Conservation (phyloP, 129 eudicot species). For the Apium graveolens region DNA sequence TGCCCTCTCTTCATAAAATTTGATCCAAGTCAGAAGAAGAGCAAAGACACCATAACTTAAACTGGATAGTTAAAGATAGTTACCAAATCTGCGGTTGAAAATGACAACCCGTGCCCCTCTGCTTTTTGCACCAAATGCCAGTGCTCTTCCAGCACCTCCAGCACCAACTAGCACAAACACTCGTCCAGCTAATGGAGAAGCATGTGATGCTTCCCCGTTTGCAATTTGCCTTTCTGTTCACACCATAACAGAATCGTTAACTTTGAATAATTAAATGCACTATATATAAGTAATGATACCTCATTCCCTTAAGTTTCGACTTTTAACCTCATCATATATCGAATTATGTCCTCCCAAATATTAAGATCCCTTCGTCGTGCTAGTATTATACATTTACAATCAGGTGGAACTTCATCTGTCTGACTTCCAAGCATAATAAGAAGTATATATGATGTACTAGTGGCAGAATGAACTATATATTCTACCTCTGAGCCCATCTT, state of each 20-base stretch:
- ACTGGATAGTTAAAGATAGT: not conserved
- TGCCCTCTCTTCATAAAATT: slow-evolving; percentile 48
- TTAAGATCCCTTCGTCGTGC: not conserved
- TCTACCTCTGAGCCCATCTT: slow-evolving; percentile 68
- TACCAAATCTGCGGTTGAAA: slow-evolving; percentile 78
- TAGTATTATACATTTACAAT: not conserved
- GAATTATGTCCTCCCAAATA: not conserved
- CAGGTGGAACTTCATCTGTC: slow-evolving; percentile 5
- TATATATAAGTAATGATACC: not conserved
- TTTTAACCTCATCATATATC: slow-evolving; percentile 8
- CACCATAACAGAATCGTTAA: slow-evolving; percentile 2
- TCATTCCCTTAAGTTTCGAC: slow-evolving; percentile 2
- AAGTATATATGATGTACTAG: slow-evolving; percentile 6
- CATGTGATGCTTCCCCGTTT: slow-evolving; percentile 37
- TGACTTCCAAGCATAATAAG: slow-evolving; percentile 8
- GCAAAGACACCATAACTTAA: slow-evolving; percentile 3
- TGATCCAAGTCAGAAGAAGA: slow-evolving; percentile 12
- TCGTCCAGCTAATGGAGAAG: slow-evolving; percentile 67
- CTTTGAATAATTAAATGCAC: not conserved
- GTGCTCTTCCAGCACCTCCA: slow-evolving; percentile 90
- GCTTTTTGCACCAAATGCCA: slow-evolving; percentile 81
- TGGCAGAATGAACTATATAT: slow-evolving; percentile 1
- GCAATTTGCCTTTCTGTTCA: slow-evolving; percentile 33
- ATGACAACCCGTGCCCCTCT: slow-evolving; percentile 80
- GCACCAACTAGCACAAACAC: slow-evolving; percentile 82